Conservation (phyloP, 805 yeast species). For the Candida ulmi region DNA sequence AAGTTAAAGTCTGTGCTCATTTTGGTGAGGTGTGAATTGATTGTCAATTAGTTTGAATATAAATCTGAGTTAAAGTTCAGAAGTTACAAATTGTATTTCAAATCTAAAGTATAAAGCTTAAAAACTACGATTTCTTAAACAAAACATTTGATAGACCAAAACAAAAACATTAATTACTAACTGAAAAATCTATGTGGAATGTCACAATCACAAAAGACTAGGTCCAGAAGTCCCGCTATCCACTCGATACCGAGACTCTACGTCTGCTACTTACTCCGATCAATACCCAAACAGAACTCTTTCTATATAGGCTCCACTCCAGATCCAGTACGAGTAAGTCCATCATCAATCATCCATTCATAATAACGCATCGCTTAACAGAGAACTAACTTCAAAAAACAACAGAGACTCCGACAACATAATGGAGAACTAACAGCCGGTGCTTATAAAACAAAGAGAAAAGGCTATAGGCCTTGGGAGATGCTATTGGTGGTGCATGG, state of each 20-base stretch:
- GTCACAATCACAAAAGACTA: no score
- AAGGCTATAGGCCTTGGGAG: constrained; percentile 68
- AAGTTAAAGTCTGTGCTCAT: not conserved
- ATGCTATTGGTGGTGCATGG: constrained; percentile 61
- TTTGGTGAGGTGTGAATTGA: no score
- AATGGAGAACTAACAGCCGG: constrained; percentile 71
- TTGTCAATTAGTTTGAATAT: no score
- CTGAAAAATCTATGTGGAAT: no score
- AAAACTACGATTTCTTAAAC: no score
- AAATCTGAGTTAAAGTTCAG: no score
- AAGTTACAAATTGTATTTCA: no score
- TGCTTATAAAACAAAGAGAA: constrained; percentile 57
- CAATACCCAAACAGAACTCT: constrained; percentile 49
- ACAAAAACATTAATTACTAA: not conserved
- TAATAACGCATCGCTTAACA: not conserved
- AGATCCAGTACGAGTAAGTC: constrained; percentile 49
- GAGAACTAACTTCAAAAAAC: not conserved
- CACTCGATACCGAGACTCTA: constrained; percentile 42
- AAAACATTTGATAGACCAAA: no score
- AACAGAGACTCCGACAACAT: constrained; percentile 64
- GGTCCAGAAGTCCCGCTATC: no score
- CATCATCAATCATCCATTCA: no score
- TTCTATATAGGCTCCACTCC: constrained; percentile 84
- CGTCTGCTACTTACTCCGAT: constrained; percentile 66
- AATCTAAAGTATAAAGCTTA: no score